Evolutionary conservation across 306 rosid species (phyloP), one percentile per base, ranked within the genome.

Genomic region (Mimosa bimucronata): DNA sequence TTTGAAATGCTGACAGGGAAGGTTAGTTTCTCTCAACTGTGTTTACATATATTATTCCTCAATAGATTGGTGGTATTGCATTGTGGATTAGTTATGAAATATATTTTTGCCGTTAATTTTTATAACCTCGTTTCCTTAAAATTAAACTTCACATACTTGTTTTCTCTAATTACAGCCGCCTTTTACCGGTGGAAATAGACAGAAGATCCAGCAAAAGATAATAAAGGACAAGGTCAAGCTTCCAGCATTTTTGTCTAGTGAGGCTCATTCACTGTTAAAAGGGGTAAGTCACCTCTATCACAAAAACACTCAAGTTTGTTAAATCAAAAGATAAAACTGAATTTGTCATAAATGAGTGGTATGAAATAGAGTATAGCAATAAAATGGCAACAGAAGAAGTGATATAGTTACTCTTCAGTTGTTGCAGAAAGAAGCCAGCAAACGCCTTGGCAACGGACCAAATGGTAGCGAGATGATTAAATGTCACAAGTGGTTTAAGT

Each of bases 1-100:
- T 93, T 84, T 73, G 97, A 93, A 89, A 93, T 93, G 97, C 90
- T 93, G 48, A 89, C 93, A 4, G 98, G 97, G 72, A 93, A 91
- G 94, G 98, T 91, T 13, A 79, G 82, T 58, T 40, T 46, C 78
- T 57, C 25, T 40, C 19, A 15, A 38, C 34, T 73, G 69, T n/a
- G 25, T n/a, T n/a, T 37, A 34, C 55, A 30, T 44, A 53, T 65
- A 52, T n/a, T 28, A 28, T 37, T 21, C 64, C 79, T 29, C 69
- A n/a, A 67, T 46, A 34, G 31, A 41, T 31, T 50, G 31, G 81
- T 41, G 45, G 37, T 13, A 25, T 10, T 26, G 7, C 38, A 42
- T 78, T 78, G 45, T 53, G 25, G 9, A 38, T 61, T 62, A 68
- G 26, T 29, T 71, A 28, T 30, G 40, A 62, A 62, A 29, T 38